A percentile compares a stretch with the other conserved stretches of the same genome.
These are phyloP conservation scores for Hypoxylon sp. DNA, from an alignment of 2,329 filamentous ascomycete species.

Conservation along the genomic window DNA sequence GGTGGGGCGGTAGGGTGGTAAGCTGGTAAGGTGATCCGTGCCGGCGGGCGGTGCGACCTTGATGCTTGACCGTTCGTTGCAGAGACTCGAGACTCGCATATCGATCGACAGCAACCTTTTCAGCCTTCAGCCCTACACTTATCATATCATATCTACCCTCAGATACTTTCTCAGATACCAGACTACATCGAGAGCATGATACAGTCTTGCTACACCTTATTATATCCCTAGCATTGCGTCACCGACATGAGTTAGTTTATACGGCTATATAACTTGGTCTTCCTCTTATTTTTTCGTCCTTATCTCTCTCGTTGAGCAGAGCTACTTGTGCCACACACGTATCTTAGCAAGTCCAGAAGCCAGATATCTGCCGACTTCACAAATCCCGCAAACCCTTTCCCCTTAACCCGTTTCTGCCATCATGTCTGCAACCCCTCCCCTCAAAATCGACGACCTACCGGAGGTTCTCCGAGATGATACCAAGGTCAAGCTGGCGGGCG, in stretches of 20 bases:
- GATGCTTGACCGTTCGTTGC: too few species aligned
- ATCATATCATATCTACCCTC: too few species aligned
- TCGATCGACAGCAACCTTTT: too few species aligned
- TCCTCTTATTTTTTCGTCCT: background rate
- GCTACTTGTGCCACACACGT: slow-evolving; percentile 6
- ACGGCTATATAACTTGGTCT: slow-evolving; percentile 18
- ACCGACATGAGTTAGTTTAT: slow-evolving; percentile 7
- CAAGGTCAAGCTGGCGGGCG: slow-evolving; percentile 78
- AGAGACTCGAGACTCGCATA: too few species aligned
- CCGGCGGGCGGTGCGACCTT: too few species aligned
- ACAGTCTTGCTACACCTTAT: background rate
- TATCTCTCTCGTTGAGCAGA: background rate
- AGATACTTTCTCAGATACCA: background rate
- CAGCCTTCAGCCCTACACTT: too few species aligned
- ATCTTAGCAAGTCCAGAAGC: background rate
- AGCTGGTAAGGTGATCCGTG: too few species aligned
- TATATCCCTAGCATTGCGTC: background rate
- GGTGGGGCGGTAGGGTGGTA: too few species aligned
- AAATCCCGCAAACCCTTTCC: background rate
- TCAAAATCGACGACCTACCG: slow-evolving; percentile 67
- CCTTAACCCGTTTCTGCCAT: slow-evolving; percentile 1
- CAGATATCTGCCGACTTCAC: background rate
- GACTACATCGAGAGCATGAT: background rate
- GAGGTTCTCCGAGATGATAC: slow-evolving; percentile 69
- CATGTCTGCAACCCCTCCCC: slow-evolving; percentile 43